Conservation (phyloP, 83 land plant genomes). For the Picea engelmannii region DNA sequence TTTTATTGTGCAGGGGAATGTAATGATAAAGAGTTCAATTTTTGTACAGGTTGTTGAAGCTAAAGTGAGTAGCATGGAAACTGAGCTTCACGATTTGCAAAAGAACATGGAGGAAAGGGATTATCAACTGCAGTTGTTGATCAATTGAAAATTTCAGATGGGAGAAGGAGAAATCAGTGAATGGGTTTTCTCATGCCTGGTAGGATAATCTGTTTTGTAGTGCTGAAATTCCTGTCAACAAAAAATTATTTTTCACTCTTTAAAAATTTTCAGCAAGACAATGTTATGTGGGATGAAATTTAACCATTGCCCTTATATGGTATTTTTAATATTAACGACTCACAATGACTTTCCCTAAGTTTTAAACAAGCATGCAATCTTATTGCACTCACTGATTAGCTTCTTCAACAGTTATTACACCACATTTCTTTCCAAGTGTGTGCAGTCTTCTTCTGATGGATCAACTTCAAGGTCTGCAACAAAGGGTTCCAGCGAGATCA, state of each 20-base stretch:
- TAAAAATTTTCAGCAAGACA: background rate
- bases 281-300: background rate
- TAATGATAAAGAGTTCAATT: too few species aligned
- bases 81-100: too few species aligned
- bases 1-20: too few species aligned
- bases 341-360: background rate
- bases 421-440: too few species aligned
- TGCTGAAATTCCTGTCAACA: background rate
- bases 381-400: background rate
- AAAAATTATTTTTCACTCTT: background rate
- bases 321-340: background rate
- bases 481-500: constrained; percentile 10
- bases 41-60: too few species aligned
- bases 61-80: too few species aligned
- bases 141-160: constrained; percentile 8
- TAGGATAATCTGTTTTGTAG: background rate
- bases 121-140: too few species aligned
- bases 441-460: too few species aligned
- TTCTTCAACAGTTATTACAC: background rate
- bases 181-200: constrained; percentile 2
- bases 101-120: too few species aligned
- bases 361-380: background rate
- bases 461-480: background rate
- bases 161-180: background rate
- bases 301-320: background rate